Conservation (phyloP, 805 yeast genomes). For the Nakazawaea laoshanensis region DNA sequence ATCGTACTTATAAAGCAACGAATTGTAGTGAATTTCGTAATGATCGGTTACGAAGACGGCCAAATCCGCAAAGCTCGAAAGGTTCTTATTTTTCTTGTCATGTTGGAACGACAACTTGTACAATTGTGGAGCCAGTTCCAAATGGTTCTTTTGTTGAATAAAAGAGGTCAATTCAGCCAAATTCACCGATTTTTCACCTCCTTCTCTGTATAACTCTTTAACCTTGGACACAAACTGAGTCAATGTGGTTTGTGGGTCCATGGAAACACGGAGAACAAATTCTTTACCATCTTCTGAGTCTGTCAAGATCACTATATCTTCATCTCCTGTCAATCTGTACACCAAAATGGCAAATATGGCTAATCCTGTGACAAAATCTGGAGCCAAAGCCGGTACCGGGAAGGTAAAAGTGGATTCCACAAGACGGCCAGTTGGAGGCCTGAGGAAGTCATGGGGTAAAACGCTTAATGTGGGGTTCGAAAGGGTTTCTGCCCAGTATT, state of each 20-base stretch:
- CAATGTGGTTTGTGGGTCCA: slow-evolving; percentile 51
- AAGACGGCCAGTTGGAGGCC: slow-evolving; percentile 61
- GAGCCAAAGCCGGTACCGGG: not conserved
- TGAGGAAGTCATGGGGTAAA: slow-evolving; percentile 79
- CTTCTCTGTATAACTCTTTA: slow-evolving; percentile 27
- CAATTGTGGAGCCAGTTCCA: slow-evolving; percentile 53
- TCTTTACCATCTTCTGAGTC: slow-evolving; percentile 37
- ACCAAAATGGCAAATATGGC: slow-evolving; percentile 64
- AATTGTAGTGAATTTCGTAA: slow-evolving; percentile 54
- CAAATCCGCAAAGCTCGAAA: slow-evolving; percentile 45
- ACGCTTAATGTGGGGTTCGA: slow-evolving; percentile 81
- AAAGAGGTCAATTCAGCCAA: slow-evolving; percentile 48
- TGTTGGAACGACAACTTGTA: slow-evolving; percentile 56
- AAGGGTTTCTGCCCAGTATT: slow-evolving; percentile 58
- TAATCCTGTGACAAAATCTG: slow-evolving; percentile 42
- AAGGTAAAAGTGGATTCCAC: slow-evolving; percentile 49
- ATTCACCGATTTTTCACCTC: slow-evolving; percentile 28
- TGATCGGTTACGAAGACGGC: slow-evolving; percentile 39
- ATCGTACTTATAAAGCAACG: slow-evolving; percentile 60
- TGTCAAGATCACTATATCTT: slow-evolving; percentile 83
- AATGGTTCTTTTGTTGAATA: slow-evolving; percentile 38
- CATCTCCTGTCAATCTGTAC: slow-evolving; percentile 86
- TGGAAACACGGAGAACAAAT: slow-evolving; percentile 53
- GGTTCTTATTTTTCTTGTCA: slow-evolving; percentile 27
- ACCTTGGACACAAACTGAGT: slow-evolving; percentile 40